Base-by-base conservation (phyloP, 495 filamentous ascomycete genomes). In the Astrothelium macrocarpum region DNA sequence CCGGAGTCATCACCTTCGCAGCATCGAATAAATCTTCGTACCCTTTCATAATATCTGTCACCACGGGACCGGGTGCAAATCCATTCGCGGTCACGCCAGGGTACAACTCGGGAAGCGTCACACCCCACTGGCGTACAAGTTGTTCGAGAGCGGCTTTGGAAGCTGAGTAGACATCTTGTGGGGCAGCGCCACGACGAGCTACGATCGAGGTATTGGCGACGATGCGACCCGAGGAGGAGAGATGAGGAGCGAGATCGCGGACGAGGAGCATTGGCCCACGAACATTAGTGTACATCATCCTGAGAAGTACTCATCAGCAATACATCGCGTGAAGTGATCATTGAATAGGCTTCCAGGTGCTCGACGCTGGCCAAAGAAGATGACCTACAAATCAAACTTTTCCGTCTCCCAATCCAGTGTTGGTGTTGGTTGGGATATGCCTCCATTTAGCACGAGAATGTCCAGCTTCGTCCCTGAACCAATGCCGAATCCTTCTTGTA, bases 121-220 rank as follows among this genome's bases (percentile, higher is more conserved):
- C 67, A 0, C 79, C 79, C 68, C 76, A 75, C 26, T 67, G 69
- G n/a, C 78, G 68, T 2, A 78, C 78, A 49, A 80, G 61, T 1
- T 71, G 78, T 61, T 82, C 80, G 12, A 81, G 39, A 1, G 78
- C 80, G 11, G 78, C 77, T 70, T 82, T 82, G 10, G 74, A 73
- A 0, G 79, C 73, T 18, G 66, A 66, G 59, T 82, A 82, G 0
- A 75, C 43, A 1, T 73, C 71, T 0, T 76, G 62, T 59, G 2
- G 72, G 62, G 59, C 78, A 74, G 5, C 77, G 80, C 0, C 25
- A n/a, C n/a, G 31, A 16, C 82, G 74, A 1, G 71, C 75, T 16
- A 68, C 79, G 5, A 84, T 75, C 18, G 77, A 81, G 23, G 76
- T 74, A 26, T 85, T 75, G 70, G 82, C 84, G 68, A 86, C 79